phyloP scores from a whole-genome alignment of 352 stramenopile species.

The Phytophthora ohioensis region DNA sequence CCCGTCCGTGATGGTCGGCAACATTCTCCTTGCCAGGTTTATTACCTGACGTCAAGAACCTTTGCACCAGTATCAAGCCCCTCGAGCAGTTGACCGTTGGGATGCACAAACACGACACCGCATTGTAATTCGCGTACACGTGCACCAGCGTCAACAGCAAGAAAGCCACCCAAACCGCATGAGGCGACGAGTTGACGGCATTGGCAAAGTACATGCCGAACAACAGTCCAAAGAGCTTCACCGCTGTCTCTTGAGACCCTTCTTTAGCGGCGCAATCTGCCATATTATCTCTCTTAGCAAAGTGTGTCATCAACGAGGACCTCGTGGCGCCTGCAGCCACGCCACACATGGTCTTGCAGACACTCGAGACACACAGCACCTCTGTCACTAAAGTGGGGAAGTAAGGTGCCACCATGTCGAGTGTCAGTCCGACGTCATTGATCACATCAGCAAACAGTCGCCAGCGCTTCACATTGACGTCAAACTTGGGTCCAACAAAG shows the following conservation, averaged over 20 bases:
- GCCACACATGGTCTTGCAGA: slow-evolving; percentile 96
- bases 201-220: slow-evolving; percentile 89
- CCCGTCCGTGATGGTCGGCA: slow-evolving; percentile 36
- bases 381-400: slow-evolving; percentile 75
- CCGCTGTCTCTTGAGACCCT: slow-evolving; percentile 95
- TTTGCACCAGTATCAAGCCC: slow-evolving; percentile 62
- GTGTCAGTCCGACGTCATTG: slow-evolving; percentile 95
- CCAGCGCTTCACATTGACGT: slow-evolving; percentile 97
- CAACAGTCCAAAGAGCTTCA: slow-evolving; percentile 94
- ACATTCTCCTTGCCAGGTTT: slow-evolving; percentile 38
- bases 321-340: slow-evolving; percentile 95
- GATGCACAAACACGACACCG: slow-evolving; percentile 90
- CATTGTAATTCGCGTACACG: slow-evolving; percentile 95
- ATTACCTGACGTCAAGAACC: slow-evolving; percentile 44
- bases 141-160: slow-evolving; percentile 93
- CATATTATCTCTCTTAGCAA: slow-evolving; percentile 89
- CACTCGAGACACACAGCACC: slow-evolving; percentile 84
- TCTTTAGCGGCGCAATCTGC: slow-evolving; percentile 96
- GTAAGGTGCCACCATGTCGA: slow-evolving; percentile 86
- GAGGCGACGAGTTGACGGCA: slow-evolving; percentile 67
- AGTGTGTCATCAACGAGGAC: slow-evolving; percentile 92
- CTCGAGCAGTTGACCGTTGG: slow-evolving; percentile 88
- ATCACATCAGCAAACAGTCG: slow-evolving; percentile 96
- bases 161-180: slow-evolving; percentile 92
- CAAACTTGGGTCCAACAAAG: slow-evolving; percentile 88